Conservation (phyloP, 352 stramenopile species). For the Pythium dissimile region DNA sequence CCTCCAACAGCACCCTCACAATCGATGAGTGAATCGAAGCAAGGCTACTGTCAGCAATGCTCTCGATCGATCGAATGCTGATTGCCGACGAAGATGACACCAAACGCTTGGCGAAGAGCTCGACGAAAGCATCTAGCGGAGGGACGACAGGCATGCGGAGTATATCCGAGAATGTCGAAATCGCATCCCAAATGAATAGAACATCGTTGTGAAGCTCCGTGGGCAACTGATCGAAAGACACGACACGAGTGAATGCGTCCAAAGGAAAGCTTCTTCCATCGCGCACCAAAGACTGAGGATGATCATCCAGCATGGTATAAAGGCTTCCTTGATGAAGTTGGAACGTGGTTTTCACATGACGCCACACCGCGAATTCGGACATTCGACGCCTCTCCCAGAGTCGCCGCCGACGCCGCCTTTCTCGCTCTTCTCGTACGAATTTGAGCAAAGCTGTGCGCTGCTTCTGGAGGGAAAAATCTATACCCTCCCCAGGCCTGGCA, state of each 20-base stretch:
- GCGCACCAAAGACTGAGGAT: neutral
- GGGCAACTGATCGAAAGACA: slow-evolving; percentile 40
- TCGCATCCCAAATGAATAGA: slow-evolving; percentile 74
- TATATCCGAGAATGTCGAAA: slow-evolving; percentile 70
- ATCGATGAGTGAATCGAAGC: slow-evolving; percentile 52
- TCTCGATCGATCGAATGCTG: slow-evolving; percentile 27
- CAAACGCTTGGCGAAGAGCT: slow-evolving; percentile 35
- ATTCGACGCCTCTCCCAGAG: slow-evolving; percentile 50
- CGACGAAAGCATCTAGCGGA: slow-evolving; percentile 49
- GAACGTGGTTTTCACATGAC: slow-evolving; percentile 45
- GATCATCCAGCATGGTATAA: neutral
- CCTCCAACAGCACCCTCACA: slow-evolving; percentile 43
- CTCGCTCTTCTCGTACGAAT: slow-evolving; percentile 69
- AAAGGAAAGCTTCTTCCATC: too few species aligned
- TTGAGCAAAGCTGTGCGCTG: slow-evolving; percentile 56
- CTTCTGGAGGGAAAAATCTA: slow-evolving; percentile 33
- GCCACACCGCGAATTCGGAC: slow-evolving; percentile 52
- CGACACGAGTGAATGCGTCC: slow-evolving; percentile 27
- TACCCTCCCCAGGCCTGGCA: slow-evolving; percentile 16
- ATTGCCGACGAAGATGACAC: too few species aligned
- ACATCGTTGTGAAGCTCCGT: slow-evolving; percentile 46
- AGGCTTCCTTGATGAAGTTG: slow-evolving; percentile 7
- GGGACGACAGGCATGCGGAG: slow-evolving; percentile 46
- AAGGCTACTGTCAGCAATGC: slow-evolving; percentile 35
- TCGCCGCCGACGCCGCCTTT: slow-evolving; percentile 48